Evolutionary conservation across 2,329 filamentous ascomycete species (phyloP).

Genomic region (Thelonectria olida): DNA sequence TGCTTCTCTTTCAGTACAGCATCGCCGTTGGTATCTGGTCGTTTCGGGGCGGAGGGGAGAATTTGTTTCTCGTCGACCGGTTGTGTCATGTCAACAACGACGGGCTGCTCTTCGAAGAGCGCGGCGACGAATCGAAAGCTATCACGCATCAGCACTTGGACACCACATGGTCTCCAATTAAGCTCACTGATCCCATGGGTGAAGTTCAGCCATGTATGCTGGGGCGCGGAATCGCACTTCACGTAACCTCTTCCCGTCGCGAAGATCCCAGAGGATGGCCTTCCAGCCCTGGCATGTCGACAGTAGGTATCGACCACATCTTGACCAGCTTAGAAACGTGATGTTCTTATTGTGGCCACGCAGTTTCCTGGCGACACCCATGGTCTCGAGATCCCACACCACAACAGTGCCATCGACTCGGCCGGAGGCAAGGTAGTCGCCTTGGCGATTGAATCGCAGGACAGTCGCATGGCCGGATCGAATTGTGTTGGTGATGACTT

Average conservation of each 20-base stretch:
- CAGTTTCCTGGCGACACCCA: constrained; percentile 93
- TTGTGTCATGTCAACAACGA: constrained; percentile 82
- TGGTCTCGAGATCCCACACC: constrained; percentile 97
- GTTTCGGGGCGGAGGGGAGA: constrained; percentile 83
- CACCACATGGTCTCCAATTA: background rate
- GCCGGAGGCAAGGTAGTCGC: constrained; percentile 93
- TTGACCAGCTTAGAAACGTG: constrained; percentile 94
- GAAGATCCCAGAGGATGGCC: constrained; percentile 93
- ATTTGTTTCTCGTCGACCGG: constrained; percentile 77
- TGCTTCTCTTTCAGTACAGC: constrained; percentile 81
- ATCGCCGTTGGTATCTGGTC: constrained; percentile 75
- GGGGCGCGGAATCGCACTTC: constrained; percentile 92
- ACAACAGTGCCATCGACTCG: constrained; percentile 94
- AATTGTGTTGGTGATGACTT: constrained; percentile 87
- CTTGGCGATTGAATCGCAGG: constrained; percentile 89
- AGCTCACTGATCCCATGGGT: constrained; percentile 84
- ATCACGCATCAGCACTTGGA: constrained; percentile 34
- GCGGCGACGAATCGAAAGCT: constrained; percentile 89
- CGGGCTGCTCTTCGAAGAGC: constrained; percentile 91
- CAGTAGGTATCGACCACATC: constrained; percentile 88
- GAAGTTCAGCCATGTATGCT: constrained; percentile 94
- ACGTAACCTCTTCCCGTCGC: constrained; percentile 73
- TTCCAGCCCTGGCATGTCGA: constrained; percentile 97
- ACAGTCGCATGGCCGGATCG: constrained; percentile 74
- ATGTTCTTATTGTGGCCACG: constrained; percentile 94